Base-by-base conservation (phyloP, 2,329 filamentous ascomycete genomes). In the Arthrocladium fulminans region DNA sequence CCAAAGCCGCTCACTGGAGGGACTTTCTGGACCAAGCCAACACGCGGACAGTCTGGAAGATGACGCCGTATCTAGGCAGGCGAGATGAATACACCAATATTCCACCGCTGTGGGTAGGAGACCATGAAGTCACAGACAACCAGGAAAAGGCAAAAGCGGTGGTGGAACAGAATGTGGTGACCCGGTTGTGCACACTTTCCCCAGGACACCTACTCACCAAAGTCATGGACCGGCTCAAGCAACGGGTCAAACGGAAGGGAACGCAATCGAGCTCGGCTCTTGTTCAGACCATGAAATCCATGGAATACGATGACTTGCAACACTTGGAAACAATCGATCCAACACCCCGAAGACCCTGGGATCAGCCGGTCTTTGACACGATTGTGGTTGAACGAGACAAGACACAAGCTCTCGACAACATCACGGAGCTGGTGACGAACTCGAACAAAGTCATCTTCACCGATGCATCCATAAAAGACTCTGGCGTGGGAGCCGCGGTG, bases 281-380 rank as follows among this genome's bases (percentile, higher is more conserved):
- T 15, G 35, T 37, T 27, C 41, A 50, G 19, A 39, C 42, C 43
- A 50, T 20, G 30, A 42, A 24, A 44, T 35, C 49, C 27, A 27
- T 51, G 20, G 49, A 47, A 17, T 7, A 5, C 42, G 35, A 2
- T 51, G 55, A 3, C 55, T 29, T 49, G 8, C 56, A 55, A 39
- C 54, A 0, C 22, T 41, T 63, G 19, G 60, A 63, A 32, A 61
- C 29, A 8, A 62, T 61, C 8, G 52, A 60, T 32, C 55, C 54
- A 43, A 44, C 22, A 1, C 56, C 53, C 15, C 41, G 53, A 20
- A 40, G 51, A 45, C 59, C 53, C 8, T 63, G 54, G 59, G 51
- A 52, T 29, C 12, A 17, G 2, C 40, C 55, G 9, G 22, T 51
- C 22, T 63, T 60, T 48, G 17, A 44, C 12, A 46, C 59, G 44